Conservation (phyloP, 805 yeast genomes). For the Candida arabinofermentans region DNA sequence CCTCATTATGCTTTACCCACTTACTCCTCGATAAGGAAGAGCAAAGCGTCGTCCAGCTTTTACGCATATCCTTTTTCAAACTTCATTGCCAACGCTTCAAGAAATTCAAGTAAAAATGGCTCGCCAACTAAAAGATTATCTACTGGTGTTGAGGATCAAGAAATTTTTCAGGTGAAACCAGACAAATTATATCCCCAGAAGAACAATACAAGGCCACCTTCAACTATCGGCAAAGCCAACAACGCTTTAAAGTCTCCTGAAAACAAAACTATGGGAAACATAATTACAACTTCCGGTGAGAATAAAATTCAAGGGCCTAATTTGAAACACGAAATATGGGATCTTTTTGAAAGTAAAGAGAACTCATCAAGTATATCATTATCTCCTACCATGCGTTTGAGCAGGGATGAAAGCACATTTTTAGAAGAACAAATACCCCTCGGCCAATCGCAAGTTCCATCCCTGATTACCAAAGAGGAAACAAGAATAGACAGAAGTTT, state of each 20-base stretch:
- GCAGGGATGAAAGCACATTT: too few relatives aligned
- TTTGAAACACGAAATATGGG: neutral
- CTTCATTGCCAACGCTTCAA: neutral
- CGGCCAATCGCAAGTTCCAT: too few relatives aligned
- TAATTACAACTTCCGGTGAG: neutral
- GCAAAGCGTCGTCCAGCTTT: constrained; percentile 9
- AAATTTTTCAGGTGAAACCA: neutral
- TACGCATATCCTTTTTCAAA: constrained; percentile 5
- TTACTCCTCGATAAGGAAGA: constrained; percentile 17
- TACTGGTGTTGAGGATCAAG: neutral
- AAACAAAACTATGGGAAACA: neutral
- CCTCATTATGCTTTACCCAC: constrained; percentile 26
- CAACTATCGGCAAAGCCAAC: neutral
- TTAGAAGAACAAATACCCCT: too few relatives aligned
- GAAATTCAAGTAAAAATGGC: neutral
- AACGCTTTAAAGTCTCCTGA: neutral
- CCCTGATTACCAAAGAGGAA: too few relatives aligned
- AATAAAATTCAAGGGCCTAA: neutral
- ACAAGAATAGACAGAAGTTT: too few relatives aligned
- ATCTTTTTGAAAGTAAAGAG: constrained; percentile 2
- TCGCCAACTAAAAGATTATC: neutral
- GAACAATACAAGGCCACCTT: neutral
- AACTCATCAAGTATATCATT: neutral
- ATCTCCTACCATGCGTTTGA: too few relatives aligned
- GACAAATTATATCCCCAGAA: neutral